A percentile compares a stretch with the other conserved stretches of the same genome.
phyloP scores from a whole-genome alignment of 23 red algal species.

The Gracilaria vermiculophylla region DNA sequence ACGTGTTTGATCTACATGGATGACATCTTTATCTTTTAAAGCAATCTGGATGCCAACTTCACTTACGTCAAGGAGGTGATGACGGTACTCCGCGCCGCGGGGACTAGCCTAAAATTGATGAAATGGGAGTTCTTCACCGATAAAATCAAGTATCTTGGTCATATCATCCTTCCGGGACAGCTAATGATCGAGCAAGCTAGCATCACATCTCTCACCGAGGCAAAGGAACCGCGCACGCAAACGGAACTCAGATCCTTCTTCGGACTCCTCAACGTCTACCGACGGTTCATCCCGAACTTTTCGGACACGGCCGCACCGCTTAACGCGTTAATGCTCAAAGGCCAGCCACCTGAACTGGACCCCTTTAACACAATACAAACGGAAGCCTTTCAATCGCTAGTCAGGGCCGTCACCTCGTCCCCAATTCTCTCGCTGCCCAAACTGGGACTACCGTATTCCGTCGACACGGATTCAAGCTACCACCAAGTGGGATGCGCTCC shows the following conservation, averaged over 20 bases:
- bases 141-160: not conserved
- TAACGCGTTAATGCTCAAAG: not conserved
- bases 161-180: not conserved
- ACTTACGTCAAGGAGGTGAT: not conserved
- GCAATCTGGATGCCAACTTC: not conserved
- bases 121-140: slow-evolving; percentile 9
- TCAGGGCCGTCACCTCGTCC: not conserved
- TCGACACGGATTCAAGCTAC: no score
- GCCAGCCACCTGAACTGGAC: not conserved
- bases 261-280: not conserved
- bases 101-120: not conserved
- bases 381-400: slow-evolving; percentile 13
- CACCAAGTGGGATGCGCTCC: no score
- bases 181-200: not conserved
- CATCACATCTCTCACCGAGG: not conserved
- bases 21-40: not conserved
- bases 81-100: not conserved
- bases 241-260: not conserved
- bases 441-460: no score
- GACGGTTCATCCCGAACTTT: slow-evolving; percentile 19
- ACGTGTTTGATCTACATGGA: slow-evolving; percentile 8
- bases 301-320: not conserved
- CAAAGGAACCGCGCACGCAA: not conserved
- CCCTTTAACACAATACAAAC: not conserved
- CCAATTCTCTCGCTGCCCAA: slow-evolving; percentile 20